Percentiles rank a stretch among this genome's conserved stretches.
phyloP scores from a whole-genome alignment of 176 grass and related monocot genomes.

The Echinochloa phyllopogon region DNA sequence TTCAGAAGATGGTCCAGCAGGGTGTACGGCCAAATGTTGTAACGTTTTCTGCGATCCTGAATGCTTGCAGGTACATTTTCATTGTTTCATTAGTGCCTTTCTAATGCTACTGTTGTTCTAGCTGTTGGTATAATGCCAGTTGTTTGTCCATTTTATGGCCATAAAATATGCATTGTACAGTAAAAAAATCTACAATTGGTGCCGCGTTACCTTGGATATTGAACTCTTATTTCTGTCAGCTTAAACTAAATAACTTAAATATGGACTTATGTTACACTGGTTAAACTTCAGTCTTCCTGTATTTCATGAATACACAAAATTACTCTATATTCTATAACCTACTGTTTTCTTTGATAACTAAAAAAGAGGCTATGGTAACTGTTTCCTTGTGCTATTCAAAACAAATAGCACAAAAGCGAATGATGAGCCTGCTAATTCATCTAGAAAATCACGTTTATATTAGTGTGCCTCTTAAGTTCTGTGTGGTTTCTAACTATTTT shows the following conservation, averaged over 20 bases:
- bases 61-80: slow-evolving; percentile 90
- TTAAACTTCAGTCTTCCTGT: slow-evolving; percentile 16
- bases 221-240: background rate
- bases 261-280: background rate
- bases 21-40: slow-evolving; percentile 95
- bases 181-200: background rate
- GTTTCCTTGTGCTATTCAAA: slow-evolving; percentile 2
- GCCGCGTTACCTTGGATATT: slow-evolving; percentile 2
- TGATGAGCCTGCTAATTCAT: background rate
- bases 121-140: background rate
- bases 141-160: background rate
- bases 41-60: slow-evolving; percentile 97
- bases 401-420: background rate
- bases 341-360: background rate
- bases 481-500: slow-evolving; percentile 16
- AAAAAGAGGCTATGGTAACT: slow-evolving; percentile 1
- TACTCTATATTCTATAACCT: background rate
- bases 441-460: background rate
- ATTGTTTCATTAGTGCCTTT: slow-evolving; percentile 14
- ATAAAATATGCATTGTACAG: background rate
- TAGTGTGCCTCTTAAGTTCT: background rate
- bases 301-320: background rate
- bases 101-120: background rate
- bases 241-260: background rate
- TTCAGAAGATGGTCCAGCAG: slow-evolving; percentile 98